phyloP scores from a whole-genome alignment of 2,329 filamentous ascomycete species.

The Fusarium sambucinum region DNA sequence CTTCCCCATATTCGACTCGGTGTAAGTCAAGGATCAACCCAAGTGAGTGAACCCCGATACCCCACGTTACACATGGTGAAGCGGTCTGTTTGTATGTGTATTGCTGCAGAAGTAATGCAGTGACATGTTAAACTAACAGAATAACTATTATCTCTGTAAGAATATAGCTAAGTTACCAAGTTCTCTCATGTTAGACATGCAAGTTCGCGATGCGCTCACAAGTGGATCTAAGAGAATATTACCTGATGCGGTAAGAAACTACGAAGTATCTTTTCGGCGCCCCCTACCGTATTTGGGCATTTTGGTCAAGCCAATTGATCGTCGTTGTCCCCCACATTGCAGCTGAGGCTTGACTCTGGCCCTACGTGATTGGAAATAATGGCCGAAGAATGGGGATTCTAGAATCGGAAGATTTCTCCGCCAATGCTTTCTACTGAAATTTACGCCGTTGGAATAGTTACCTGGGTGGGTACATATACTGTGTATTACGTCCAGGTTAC shows the following conservation, averaged over 20 bases:
- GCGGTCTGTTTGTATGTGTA: not conserved
- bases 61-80: not conserved
- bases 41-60: constrained; percentile 1
- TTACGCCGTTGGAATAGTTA: not conserved
- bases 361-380: constrained; percentile 16
- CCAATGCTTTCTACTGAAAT: not conserved
- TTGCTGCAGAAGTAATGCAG: not conserved
- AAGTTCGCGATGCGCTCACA: not conserved
- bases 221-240: constrained; percentile 7
- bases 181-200: not conserved
- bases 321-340: constrained; percentile 16
- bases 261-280: constrained; percentile 24
- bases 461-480: not conserved
- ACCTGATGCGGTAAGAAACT: constrained; percentile 18
- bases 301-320: not conserved
- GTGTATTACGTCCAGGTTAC: not conserved
- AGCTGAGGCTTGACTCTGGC: constrained; percentile 16
- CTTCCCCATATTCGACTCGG: not conserved
- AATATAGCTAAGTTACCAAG: not conserved
- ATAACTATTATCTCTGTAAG: no score
- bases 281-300: constrained; percentile 27
- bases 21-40: constrained; percentile 7
- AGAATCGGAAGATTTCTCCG: constrained; percentile 12
- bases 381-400: constrained; percentile 1
- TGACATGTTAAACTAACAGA: not conserved